Evolutionary conservation across 345 rosid species (phyloP).

Genomic region (Abelmoschus esculentus): DNA sequence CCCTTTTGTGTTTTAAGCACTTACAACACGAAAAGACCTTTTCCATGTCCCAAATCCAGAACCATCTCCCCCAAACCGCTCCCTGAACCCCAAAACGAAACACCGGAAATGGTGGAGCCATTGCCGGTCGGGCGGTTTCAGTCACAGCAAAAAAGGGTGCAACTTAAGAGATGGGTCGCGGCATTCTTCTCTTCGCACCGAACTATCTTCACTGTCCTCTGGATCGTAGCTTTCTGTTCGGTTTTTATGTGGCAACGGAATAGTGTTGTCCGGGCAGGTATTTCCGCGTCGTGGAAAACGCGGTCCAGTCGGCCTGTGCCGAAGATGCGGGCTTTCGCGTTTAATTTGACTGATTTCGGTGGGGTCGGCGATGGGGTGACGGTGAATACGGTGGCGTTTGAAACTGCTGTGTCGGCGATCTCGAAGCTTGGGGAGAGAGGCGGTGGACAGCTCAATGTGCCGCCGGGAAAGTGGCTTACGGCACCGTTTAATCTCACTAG

Average conservation of each 20-base stretch:
- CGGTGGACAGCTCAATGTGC: slow-evolving; percentile 91
- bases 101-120: slow-evolving; percentile 50
- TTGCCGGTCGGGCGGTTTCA: slow-evolving; percentile 39
- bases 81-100: not conserved
- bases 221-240: slow-evolving; percentile 80
- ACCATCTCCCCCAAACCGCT: not conserved
- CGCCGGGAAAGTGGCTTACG: slow-evolving; percentile 91
- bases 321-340: slow-evolving; percentile 48
- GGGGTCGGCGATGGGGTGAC: slow-evolving; percentile 83
- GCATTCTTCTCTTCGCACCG: slow-evolving; percentile 60
- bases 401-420: slow-evolving; percentile 68
- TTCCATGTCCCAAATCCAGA: not conserved
- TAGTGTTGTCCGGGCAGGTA: slow-evolving; percentile 28
- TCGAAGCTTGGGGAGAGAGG: slow-evolving; percentile 63
- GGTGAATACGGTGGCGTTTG: slow-evolving; percentile 77
- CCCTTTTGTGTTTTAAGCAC: not conserved
- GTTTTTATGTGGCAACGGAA: slow-evolving; percentile 75
- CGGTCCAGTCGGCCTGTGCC: slow-evolving; percentile 40
- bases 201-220: slow-evolving; percentile 59
- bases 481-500: slow-evolving; percentile 96
- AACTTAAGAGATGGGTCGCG: slow-evolving; percentile 46
- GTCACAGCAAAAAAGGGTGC: slow-evolving; percentile 37
- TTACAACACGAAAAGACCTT: not conserved
- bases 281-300: slow-evolving; percentile 29
- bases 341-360: slow-evolving; percentile 86